Evolutionary conservation across 2,329 filamentous ascomycete species (phyloP).

Genomic region (Clathrospora elynae): DNA sequence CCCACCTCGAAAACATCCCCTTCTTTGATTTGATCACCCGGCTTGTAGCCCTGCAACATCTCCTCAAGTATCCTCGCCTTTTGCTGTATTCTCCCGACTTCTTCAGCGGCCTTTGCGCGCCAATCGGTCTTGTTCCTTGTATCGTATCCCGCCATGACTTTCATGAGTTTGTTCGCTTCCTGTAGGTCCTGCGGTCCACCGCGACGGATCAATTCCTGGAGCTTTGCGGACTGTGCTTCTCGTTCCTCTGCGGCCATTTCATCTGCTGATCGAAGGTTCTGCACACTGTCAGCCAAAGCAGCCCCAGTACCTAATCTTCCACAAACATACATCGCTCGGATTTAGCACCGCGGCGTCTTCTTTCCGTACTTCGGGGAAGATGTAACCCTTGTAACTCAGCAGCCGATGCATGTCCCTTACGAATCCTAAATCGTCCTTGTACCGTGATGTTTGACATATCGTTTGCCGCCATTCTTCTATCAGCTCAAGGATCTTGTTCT

Average conservation of each 20-base stretch:
- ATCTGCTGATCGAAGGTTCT: slow-evolving; percentile 95
- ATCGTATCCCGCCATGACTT: slow-evolving; percentile 98
- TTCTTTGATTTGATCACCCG: slow-evolving; percentile 76
- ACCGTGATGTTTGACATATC: slow-evolving; percentile 96
- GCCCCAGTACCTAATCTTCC: not conserved
- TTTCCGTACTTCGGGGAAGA: slow-evolving; percentile 86
- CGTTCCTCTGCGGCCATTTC: slow-evolving; percentile 98
- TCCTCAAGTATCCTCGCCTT: slow-evolving; percentile 93
- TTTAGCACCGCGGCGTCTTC: slow-evolving; percentile 97
- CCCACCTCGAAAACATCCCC: slow-evolving; percentile 70
- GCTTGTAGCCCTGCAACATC: slow-evolving; percentile 81
- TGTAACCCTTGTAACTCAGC: slow-evolving; percentile 94
- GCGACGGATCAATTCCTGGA: slow-evolving; percentile 92
- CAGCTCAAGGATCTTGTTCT: slow-evolving; percentile 89
- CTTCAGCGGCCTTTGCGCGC: slow-evolving; percentile 93
- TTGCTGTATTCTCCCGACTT: slow-evolving; percentile 92
- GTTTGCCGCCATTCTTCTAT: slow-evolving; percentile 99
- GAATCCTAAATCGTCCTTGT: slow-evolving; percentile 95
- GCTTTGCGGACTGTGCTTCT: slow-evolving; percentile 94
- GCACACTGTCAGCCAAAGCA: slow-evolving; percentile 28
- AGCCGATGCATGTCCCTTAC: slow-evolving; percentile 97
- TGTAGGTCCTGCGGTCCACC: slow-evolving; percentile 92
- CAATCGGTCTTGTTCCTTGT: slow-evolving; percentile 96
- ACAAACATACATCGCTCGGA: slow-evolving; percentile 81
- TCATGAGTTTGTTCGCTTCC: slow-evolving; percentile 97